Evolutionary conservation across 192 early-diverging fungal genomes (phyloP).

Genomic region (Linnemannia elongata): DNA sequence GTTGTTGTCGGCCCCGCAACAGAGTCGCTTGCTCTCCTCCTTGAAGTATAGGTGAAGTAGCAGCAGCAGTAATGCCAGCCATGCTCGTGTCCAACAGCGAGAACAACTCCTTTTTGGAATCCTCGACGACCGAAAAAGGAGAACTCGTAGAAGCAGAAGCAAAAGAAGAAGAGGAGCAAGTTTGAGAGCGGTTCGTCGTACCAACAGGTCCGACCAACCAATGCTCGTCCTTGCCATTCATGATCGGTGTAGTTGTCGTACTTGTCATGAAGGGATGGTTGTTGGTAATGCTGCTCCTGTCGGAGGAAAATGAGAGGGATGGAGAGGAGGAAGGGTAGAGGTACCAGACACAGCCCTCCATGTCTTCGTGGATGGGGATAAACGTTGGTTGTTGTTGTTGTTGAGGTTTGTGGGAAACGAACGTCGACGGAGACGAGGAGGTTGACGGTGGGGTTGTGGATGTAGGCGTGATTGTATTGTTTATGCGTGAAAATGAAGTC

Average conservation of each 20-base stretch:
- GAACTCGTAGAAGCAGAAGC: neutral
- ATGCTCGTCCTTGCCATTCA: neutral
- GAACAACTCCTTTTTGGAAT: too few species aligned
- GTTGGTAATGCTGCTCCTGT: neutral
- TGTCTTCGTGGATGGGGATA: neutral
- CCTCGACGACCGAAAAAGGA: neutral
- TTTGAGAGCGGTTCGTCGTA: neutral
- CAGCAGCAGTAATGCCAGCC: too few species aligned
- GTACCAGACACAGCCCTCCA: neutral
- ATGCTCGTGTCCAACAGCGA: too few species aligned
- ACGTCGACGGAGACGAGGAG: neutral
- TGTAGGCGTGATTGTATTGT: neutral
- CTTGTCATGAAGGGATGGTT: conserved; percentile 2
- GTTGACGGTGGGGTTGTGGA: neutral
- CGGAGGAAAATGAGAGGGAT: neutral
- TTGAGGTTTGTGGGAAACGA: neutral
- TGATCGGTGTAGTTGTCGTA: conserved; percentile 5
- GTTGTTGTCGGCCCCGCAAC: neutral
- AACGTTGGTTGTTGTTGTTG: neutral
- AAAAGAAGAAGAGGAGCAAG: neutral
- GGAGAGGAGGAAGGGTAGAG: neutral
- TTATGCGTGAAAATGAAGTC: neutral
- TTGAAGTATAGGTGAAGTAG: neutral
- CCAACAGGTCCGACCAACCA: neutral
- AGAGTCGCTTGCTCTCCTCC: neutral